Evolutionary conservation across 768 basidiomycete genomes (phyloP).

Genomic region (Floccularia luteovirens): DNA sequence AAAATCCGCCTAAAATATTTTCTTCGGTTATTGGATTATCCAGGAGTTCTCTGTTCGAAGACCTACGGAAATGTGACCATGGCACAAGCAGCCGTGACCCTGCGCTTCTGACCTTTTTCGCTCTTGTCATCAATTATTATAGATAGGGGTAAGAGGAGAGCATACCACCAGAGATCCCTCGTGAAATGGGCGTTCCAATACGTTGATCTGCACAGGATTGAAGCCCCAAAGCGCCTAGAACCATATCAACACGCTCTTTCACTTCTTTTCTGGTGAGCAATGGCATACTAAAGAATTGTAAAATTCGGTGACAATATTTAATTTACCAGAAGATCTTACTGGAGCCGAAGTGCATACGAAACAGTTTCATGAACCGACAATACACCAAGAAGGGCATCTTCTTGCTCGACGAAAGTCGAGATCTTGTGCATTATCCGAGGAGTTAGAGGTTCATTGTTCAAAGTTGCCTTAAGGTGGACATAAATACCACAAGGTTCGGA

Average conservation of each 20-base stretch:
- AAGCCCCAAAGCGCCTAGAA: conserved; percentile 39
- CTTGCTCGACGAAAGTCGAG: conserved; percentile 51
- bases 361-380: conserved; percentile 52
- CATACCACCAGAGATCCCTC: conserved; percentile 52
- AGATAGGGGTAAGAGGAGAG: neutral
- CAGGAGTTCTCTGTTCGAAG: no score
- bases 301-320: conserved; percentile 1
- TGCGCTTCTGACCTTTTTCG: conserved; percentile 47
- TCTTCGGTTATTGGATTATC: no score
- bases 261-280: conserved; percentile 27
- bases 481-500: neutral
- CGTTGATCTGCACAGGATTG: conserved; percentile 36
- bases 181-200: conserved; percentile 50
- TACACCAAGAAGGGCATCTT: conserved; percentile 51
- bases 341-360: conserved; percentile 39
- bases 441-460: conserved; percentile 22
- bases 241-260: conserved; percentile 30
- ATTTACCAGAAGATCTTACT: conserved; percentile 20
- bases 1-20: conserved; percentile 47
- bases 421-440: conserved; percentile 25
- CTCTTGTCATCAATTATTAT: neutral
- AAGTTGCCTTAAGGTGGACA: conserved; percentile 13
- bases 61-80: conserved; percentile 49
- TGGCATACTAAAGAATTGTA: conserved; percentile 19
- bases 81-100: conserved; percentile 50